Percentiles rank a stretch among this genome's conserved stretches.
Conservation (phyloP, 202 grass and related monocot genomes). For the Setaria viridis region DNA sequence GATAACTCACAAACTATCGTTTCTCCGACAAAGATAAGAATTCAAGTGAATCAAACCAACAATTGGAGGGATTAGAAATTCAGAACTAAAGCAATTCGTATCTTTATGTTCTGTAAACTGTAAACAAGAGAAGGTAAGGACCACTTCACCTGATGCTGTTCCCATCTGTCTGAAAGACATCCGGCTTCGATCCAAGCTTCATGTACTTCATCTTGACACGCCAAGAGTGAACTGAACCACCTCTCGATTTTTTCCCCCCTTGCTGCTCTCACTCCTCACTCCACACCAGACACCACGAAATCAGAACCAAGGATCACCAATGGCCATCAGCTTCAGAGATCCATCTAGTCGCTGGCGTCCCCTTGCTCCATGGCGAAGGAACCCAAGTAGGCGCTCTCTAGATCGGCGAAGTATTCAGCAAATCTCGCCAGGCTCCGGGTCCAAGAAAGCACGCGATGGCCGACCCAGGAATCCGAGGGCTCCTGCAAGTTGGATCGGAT, state of each 20-base stretch:
- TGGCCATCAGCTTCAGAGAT: slow-evolving; percentile 39
- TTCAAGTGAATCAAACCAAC: slow-evolving; percentile 9
- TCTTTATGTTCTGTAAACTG: slow-evolving; percentile 23
- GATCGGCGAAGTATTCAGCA: slow-evolving; percentile 49
- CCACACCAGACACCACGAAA: slow-evolving; percentile 13
- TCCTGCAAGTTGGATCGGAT: slow-evolving; percentile 45
- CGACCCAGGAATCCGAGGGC: slow-evolving; percentile 43
- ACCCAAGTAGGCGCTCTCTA: slow-evolving; percentile 33
- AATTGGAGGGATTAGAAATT: not conserved
- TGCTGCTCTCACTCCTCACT: not conserved
- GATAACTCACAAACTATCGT: not conserved
- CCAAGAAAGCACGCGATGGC: slow-evolving; percentile 51
- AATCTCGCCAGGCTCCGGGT: slow-evolving; percentile 34
- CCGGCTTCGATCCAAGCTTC: slow-evolving; percentile 98
- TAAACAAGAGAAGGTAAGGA: slow-evolving; percentile 34
- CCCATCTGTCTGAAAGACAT: slow-evolving; percentile 89
- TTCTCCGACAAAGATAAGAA: slow-evolving; percentile 19
- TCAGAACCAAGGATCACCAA: not conserved
- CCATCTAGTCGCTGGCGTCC: slow-evolving; percentile 39
- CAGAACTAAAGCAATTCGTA: not conserved
- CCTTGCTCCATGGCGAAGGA: slow-evolving; percentile 36
- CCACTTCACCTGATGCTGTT: slow-evolving; percentile 76
- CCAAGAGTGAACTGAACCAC: slow-evolving; percentile 34
- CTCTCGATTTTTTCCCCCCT: not conserved
- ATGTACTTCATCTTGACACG: slow-evolving; percentile 92